Percentiles rank a stretch among this genome's conserved stretches.
Conservation (phyloP, 2,329 filamentous ascomycete species). For the Fusarium sulawesiense region DNA sequence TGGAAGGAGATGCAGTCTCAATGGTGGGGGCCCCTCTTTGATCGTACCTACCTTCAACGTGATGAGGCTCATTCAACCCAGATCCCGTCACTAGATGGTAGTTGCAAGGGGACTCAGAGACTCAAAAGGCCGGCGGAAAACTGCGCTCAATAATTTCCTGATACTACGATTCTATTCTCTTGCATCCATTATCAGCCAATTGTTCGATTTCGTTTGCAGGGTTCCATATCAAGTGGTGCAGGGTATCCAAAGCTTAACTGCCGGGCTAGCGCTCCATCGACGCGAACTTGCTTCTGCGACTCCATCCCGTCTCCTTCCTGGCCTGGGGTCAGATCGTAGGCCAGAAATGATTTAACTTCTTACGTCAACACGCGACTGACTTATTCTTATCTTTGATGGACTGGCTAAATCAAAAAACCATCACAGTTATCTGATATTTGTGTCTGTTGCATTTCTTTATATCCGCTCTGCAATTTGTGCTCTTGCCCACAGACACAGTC, state of each 20-base stretch:
- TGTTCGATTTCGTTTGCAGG: neutral
- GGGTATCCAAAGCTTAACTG: conserved; percentile 27
- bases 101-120: neutral
- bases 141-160: too few relatives aligned
- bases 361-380: conserved; percentile 29
- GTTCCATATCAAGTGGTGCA: neutral
- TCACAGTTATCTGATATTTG: neutral
- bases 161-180: neutral
- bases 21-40: conserved; percentile 30
- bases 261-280: conserved; percentile 30
- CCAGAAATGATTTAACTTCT: conserved; percentile 9
- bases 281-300: conserved; percentile 40
- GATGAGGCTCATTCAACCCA: neutral
- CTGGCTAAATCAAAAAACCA: neutral
- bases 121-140: neutral
- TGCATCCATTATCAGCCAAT: neutral
- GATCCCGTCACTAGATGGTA: neutral
- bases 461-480: neutral
- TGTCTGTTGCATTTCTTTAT: neutral
- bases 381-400: neutral
- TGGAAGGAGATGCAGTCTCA: conserved; percentile 15
- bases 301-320: conserved; percentile 18
- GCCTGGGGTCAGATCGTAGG: conserved; percentile 8
- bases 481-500: neutral
- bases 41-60: neutral